Base-by-base conservation (phyloP, 2,329 filamentous ascomycete species). In the Boeremia lycopersici region DNA sequence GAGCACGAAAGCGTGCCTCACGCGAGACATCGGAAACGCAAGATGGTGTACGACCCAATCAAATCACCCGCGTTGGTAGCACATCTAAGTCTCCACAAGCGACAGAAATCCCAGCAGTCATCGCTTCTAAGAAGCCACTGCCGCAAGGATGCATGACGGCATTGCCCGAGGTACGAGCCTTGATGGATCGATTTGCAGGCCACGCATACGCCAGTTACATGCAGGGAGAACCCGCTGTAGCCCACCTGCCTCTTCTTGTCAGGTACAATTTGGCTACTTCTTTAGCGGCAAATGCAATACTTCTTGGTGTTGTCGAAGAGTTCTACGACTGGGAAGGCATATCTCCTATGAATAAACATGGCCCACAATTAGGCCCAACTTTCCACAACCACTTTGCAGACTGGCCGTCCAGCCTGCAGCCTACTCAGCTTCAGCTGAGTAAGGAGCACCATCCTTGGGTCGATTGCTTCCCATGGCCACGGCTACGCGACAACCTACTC, bases 371-470 rank as follows among this genome's bases (percentile, higher is more conserved):
- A 13, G 52, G 36, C 6, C 6, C 17, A 6, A 39, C 17, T 1
- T 35, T 23, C 7, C 17, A 36, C 2, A 17, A 39, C 28, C 19
- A 30, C 1, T 43, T 43, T 25, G 6, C 9, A 11, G 35, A 57
- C 9, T 60, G 54, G 57, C 60, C 60, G 12, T 19, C n/a, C 13
- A 56, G 25, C 12, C 19, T 62, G 13, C 42, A 42, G 12, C 78
- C 78, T 1, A 81, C 78, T 0, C 52, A 47, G 7, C 19, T 79
- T 4, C 79, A 81, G 48, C 57, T 61, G 17, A 63, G 63, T 0
- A 62, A 70, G 0, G 62, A 67, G 6, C 78, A 81, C 48, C 78
- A 81, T 57, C 78, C 79, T 0, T 73, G 73, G 60, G 61, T 75
- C 8, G 74, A 77, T 38, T 49, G 74, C 1, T 71, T 77, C 26